Conservation (phyloP, 2,329 filamentous ascomycete genomes). For the Stagonosporopsis cucurbitacearum region DNA sequence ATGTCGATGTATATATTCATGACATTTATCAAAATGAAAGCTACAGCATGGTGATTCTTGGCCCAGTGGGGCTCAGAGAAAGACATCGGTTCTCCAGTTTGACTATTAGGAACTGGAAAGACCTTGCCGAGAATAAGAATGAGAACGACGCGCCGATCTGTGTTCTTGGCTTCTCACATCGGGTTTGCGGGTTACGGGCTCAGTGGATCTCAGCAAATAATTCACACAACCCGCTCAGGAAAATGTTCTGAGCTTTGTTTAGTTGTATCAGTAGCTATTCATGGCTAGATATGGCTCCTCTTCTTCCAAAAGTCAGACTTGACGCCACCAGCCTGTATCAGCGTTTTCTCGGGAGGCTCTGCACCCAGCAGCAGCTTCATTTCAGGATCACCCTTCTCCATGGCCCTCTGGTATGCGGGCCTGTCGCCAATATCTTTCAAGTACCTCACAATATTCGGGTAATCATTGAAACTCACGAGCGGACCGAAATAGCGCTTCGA, state of each 20-base stretch:
- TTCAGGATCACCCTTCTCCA: slow-evolving; percentile 60
- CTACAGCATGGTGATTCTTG: no score
- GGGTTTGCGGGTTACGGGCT: no score
- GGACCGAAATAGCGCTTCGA: slow-evolving; percentile 62
- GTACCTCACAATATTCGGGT: slow-evolving; percentile 28
- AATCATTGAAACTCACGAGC: slow-evolving; percentile 20
- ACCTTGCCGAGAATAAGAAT: no score
- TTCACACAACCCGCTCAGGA: no score
- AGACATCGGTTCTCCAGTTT: no score
- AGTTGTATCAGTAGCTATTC: neutral
- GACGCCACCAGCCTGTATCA: slow-evolving; percentile 25
- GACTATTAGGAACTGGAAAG: no score
- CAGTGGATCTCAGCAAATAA: no score
- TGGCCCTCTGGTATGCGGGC: slow-evolving; percentile 50
- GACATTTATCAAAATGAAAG: no score
- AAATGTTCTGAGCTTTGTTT: neutral
- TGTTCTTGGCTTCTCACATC: no score
- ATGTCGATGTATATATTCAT: no score
- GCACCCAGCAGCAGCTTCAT: slow-evolving; percentile 42
- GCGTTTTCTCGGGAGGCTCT: slow-evolving; percentile 23
- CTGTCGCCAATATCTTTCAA: slow-evolving; percentile 23
- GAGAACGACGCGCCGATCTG: no score
- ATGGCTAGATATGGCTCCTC: slow-evolving; percentile 3
- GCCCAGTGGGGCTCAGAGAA: no score
- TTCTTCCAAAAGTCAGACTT: slow-evolving; percentile 27